Conservation (phyloP, 805 yeast species). For the Candida tallmaniae region DNA sequence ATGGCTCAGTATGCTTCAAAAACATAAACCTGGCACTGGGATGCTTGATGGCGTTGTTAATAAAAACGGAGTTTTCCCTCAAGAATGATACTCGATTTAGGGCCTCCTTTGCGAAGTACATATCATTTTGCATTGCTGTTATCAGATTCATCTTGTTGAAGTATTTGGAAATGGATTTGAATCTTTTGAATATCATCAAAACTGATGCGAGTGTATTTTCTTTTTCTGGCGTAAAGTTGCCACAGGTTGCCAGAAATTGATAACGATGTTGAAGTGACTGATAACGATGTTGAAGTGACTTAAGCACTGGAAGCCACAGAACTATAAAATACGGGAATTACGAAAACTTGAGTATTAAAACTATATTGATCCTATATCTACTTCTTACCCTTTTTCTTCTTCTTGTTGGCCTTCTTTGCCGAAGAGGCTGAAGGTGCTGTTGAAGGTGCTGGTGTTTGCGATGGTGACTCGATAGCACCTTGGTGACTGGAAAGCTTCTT, state of each 20-base stretch:
- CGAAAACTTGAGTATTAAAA: no score
- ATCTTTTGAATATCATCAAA: conserved; percentile 6
- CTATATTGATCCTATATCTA: no score
- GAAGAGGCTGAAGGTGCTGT: conserved; percentile 6
- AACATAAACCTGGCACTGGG: conserved; percentile 49
- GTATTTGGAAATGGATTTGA: conserved; percentile 3
- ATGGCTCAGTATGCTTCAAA: conserved; percentile 27
- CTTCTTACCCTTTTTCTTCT: conserved; percentile 24
- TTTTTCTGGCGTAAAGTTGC: no score
- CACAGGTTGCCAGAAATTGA: no score
- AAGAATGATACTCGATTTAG: conserved; percentile 63
- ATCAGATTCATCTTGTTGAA: conserved; percentile 16
- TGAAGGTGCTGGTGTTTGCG: conserved; percentile 9
- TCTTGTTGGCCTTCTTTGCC: conserved; percentile 4
- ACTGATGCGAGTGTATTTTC: no score
- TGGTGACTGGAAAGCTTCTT: conserved; percentile 24
- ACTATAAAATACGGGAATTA: no score
- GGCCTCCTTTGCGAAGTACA: conserved; percentile 46
- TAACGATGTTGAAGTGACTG: no score
- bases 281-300: no score
- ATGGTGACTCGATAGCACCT: conserved; percentile 19
- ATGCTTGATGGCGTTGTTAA: conserved; percentile 41
- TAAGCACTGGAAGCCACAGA: no score
- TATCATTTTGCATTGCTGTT: conserved; percentile 17
- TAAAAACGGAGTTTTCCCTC: conserved; percentile 51